Evolutionary conservation across 108 stramenopile species (phyloP), one percentile per base, ranked within the genome.

Genomic region (Nitzschia palea): DNA sequence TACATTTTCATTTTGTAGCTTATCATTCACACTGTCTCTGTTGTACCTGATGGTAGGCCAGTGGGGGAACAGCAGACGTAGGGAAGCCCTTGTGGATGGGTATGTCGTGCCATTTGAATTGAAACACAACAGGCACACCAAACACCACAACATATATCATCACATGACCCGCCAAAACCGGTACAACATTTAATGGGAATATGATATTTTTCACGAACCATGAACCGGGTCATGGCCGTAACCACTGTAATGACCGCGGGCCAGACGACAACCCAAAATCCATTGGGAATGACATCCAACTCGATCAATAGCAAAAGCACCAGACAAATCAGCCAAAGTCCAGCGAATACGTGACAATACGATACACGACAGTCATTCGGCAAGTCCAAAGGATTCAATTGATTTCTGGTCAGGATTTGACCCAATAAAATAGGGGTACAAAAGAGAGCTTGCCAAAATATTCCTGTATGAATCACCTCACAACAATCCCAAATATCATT

Each of bases 41-140:
- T 56, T 8, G 73, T 44, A 60, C 54, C 43, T 14, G 27, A 28
- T 2, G 67, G 60, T 45, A 81, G 43, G 4, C 80, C 80, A 28
- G 65, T 74, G 40, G 47, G 31, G n/a, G 65, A 51, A 36, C 59
- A 73, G 43, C 68, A 78, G 25, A 20, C 17, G 33, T 68, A 77
- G 3, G 40, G 60, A 32, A 73, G 62, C 2, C n/a, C 43, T 15
- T 70, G 68, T 50, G 72, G 70, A 61, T 77, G 76, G 8, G 76
- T 78, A 62, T 82, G 80, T 18, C 77, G 62, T n/a, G 67, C 68
- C 80, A 82, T 70, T 62, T 82, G 80, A 32, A 73, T 52, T 1
- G 73, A 17, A 5, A 67, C 60, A 54, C 80, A 82, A 40, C 76
- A 74, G 18, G 48, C 43, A 48, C 83, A 84, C 68, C 64, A 80